Base-by-base conservation (phyloP, 345 rosid genomes). In the Alliaria petiolata region DNA sequence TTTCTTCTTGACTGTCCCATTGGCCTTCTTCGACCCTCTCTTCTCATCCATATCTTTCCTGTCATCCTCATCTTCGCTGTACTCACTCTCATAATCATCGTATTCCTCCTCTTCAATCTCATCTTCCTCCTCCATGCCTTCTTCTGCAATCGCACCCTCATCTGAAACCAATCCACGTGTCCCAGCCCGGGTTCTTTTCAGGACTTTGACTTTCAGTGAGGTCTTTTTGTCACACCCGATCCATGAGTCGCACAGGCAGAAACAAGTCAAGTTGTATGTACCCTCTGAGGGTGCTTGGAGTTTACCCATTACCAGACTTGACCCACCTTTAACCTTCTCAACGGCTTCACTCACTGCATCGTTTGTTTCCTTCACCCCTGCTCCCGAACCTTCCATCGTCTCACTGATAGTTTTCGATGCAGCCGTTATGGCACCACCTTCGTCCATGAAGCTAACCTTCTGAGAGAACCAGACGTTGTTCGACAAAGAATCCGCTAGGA, bases 371-470 rank as follows among this genome's bases (percentile, higher is more conserved):
- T 76, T 89, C 46, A 72, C 89, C 52, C 80, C 85, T 16, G 85
- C 91, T 58, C 99, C 98, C 2, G 90, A 86, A 22, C 96, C 97
- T 81, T 95, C 99, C 97, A 83, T 95, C 10, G 87, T 61, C 65
- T 95, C 99, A 79, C 91, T 87, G 56, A 92, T 91, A 28, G 96
- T 83, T 83, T 91, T 95, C 1, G 98, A 91, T 56, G 99, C 98
- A 30, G 86, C 86, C 5, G 88, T 67, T 65, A 85, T 64, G 38
- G 99, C 92, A 14, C 85, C 87, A 38, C 88, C 82, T 81, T 95
- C 98, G 42, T 95, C 99, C 96, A 95, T 77, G 85, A 91, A 95
- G 74, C 85, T 91, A 20, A 91, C 89, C 86, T 89, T 95, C 72
- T 91, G 95, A 55, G 87, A 95, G 77, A 89, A 95, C 99, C 99